Evolutionary conservation across 2,329 filamentous ascomycete genomes (phyloP).

Genomic region (Hortaea werneckii): DNA sequence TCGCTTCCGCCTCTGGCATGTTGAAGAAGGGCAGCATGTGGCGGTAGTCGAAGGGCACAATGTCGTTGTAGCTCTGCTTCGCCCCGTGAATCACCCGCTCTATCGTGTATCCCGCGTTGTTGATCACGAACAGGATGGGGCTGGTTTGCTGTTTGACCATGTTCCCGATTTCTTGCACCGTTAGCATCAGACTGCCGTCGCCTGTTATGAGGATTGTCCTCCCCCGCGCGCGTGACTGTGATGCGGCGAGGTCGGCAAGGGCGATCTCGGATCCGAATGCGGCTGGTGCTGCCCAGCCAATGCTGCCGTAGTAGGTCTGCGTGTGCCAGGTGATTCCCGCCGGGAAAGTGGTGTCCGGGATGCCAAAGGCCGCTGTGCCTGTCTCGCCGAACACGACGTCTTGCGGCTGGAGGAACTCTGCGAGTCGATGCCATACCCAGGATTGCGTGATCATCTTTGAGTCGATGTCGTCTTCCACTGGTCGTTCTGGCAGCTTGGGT

Average conservation of each 20-base stretch:
- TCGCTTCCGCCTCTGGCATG: constrained; percentile 20
- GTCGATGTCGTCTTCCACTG: constrained; percentile 22
- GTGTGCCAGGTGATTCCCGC: constrained; percentile 22
- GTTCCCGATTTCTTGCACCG: constrained; percentile 54
- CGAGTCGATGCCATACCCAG: constrained; percentile 29
- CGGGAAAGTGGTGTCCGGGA: constrained; percentile 22
- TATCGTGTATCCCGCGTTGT: constrained; percentile 39
- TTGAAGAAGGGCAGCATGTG: constrained; percentile 32
- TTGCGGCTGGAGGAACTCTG: constrained; percentile 26
- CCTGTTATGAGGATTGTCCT: constrained; percentile 56
- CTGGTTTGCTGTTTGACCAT: constrained; percentile 41
- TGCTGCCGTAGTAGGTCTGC: constrained; percentile 36
- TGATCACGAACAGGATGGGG: constrained; percentile 33
- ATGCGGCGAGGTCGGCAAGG: constrained; percentile 35
- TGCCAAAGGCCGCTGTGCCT: constrained; percentile 30
- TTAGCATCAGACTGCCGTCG: constrained; percentile 56
- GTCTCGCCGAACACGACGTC: constrained; percentile 35
- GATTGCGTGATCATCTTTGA: constrained; percentile 33
- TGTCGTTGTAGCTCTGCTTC: constrained; percentile 45
- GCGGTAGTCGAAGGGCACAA: constrained; percentile 29
- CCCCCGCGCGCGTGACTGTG: constrained; percentile 27
- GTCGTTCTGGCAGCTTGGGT: constrained; percentile 19
- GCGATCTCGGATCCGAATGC: constrained; percentile 38
- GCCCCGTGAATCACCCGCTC: constrained; percentile 39
- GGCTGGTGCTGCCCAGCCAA: constrained; percentile 34